phyloP scores from a whole-genome alignment of 2,329 filamentous ascomycete genomes.

The Monilinia vaccinii-corymbosi region DNA sequence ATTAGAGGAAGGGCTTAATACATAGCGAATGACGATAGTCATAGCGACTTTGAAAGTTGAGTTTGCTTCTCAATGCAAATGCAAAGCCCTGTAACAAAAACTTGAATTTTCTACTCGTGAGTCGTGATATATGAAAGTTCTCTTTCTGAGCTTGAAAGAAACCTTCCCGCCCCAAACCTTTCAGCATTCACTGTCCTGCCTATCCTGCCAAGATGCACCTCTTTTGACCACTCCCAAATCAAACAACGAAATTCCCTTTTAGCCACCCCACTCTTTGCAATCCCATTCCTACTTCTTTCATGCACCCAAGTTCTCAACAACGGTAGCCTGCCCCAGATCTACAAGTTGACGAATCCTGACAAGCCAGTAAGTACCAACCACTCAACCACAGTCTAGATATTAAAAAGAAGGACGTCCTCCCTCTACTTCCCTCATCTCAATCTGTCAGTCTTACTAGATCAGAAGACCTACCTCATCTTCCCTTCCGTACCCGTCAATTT shows the following conservation, averaged over 20 bases:
- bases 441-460: conserved; percentile 10
- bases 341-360: conserved; percentile 20
- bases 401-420: conserved; percentile 18
- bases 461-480: conserved; percentile 1
- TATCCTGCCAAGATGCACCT: background rate
- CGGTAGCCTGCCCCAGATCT: conserved; percentile 13
- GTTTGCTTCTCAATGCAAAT: conserved; percentile 2
- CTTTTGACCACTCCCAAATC: background rate
- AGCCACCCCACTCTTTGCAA: background rate
- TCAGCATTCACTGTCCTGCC: background rate
- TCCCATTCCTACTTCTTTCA: background rate
- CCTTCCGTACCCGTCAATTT: background rate
- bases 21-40: background rate
- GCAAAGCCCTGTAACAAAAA: background rate
- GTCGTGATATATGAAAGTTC: background rate
- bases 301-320: background rate
- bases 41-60: background rate
- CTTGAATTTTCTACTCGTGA: background rate
- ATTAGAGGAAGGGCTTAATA: background rate
- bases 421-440: conserved; percentile 8
- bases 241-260: background rate
- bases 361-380: conserved; percentile 8
- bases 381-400: conserved; percentile 8
- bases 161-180: background rate
- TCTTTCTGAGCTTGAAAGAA: background rate